phyloP scores from a whole-genome alignment of 345 rosid species.

The Syzygium grande region DNA sequence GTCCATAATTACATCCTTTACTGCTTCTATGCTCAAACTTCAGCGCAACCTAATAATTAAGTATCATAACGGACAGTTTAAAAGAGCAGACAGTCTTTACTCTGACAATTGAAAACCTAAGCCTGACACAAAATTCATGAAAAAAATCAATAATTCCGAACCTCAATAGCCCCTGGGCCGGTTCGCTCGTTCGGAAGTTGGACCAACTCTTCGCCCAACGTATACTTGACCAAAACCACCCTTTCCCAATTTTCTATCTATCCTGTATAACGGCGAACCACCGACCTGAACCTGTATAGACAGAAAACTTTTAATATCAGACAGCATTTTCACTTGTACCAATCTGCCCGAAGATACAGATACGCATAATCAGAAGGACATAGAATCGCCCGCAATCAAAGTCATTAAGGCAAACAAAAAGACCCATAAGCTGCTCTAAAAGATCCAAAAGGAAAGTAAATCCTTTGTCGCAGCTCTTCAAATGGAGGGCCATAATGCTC shows the following conservation, averaged over 20 bases:
- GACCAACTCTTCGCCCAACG: slow-evolving; percentile 64
- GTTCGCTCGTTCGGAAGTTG: slow-evolving; percentile 36
- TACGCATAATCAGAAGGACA: not conserved
- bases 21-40: slow-evolving; percentile 93
- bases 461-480: not conserved
- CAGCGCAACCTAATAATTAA: slow-evolving; percentile 64
- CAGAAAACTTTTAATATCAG: not conserved
- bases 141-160: slow-evolving; percentile 1
- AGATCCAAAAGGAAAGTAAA: not conserved
- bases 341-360: not conserved
- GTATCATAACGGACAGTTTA: not conserved
- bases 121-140: not conserved
- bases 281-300: slow-evolving; percentile 72
- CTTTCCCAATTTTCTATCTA: slow-evolving; percentile 84
- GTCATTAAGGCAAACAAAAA: not conserved
- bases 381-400: not conserved
- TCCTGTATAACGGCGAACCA: slow-evolving; percentile 69
- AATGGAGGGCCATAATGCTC: not conserved
- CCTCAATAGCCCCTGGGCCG: slow-evolving; percentile 82
- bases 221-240: slow-evolving; percentile 99
- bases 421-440: not conserved
- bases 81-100: not conserved
- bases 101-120: not conserved
- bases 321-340: not conserved
- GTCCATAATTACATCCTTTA: slow-evolving; percentile 93